Conservation (phyloP, 108 stramenopile genomes). For the Aurantiochytrium sp. region DNA sequence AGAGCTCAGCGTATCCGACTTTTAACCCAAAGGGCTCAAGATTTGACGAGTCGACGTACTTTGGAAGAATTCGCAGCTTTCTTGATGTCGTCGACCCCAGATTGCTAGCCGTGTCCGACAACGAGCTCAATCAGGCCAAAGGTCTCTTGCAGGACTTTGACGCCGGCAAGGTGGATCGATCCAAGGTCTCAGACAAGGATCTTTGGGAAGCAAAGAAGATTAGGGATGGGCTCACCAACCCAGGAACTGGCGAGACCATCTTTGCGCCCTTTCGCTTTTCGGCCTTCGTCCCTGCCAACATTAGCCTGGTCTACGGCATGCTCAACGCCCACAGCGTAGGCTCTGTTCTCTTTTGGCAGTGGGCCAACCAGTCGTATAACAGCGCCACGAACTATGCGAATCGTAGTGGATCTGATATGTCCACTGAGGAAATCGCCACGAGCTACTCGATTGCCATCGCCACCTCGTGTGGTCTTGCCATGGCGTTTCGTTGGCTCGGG, state of each 20-base stretch:
- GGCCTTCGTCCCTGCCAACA: neutral
- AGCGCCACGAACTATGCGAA: constrained; percentile 12
- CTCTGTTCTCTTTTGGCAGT: neutral
- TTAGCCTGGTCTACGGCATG: neutral
- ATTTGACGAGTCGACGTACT: neutral
- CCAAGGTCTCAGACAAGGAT: neutral
- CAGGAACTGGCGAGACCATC: neutral
- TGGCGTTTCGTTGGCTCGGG: constrained; percentile 6
- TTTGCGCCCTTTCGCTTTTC: neutral
- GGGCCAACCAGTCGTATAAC: neutral
- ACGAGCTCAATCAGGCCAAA: neutral
- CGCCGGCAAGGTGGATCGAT: neutral
- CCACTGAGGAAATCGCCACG: neutral
- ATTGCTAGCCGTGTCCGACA: neutral
- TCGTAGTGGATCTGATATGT: neutral
- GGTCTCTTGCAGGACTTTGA: neutral
- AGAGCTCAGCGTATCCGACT: neutral
- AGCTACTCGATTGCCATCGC: neutral
- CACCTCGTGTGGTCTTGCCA: neutral
- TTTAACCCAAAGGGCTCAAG: neutral
- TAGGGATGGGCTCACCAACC: neutral
- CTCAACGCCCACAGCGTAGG: neutral
- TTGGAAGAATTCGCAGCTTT: neutral
- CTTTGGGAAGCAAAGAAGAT: constrained; percentile 3
- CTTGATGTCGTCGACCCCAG: neutral